These are phyloP conservation scores for Licmophora abbreviata DNA, from an alignment of 108 stramenopile species.

Conservation along the genomic window DNA sequence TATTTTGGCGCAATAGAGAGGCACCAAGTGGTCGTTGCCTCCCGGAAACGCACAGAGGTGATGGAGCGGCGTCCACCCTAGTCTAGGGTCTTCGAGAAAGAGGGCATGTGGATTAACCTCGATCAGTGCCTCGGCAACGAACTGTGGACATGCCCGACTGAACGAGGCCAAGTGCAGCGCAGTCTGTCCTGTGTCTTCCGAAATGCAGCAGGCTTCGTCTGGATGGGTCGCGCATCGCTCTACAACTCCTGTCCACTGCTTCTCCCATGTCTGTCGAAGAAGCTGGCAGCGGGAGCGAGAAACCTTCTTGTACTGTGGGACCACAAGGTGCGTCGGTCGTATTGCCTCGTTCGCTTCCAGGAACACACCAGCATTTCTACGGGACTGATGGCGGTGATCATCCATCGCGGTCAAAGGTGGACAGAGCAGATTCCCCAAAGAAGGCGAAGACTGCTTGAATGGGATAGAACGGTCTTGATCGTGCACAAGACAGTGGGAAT, in stretches of 20 bases:
- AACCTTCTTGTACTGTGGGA: conserved; percentile 12
- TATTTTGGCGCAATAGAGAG: conserved; percentile 13
- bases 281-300: conserved; percentile 12
- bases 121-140: conserved; percentile 20
- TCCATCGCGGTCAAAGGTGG: too few species aligned
- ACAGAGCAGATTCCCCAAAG: too few species aligned
- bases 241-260: conserved; percentile 16
- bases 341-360: too few species aligned
- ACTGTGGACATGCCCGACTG: conserved; percentile 15
- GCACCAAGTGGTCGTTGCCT: background rate
- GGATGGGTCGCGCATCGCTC: conserved; percentile 9
- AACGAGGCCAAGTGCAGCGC: conserved; percentile 27
- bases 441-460: too few species aligned
- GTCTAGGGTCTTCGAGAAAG: conserved; percentile 16
- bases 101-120: conserved; percentile 18
- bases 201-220: conserved; percentile 12
- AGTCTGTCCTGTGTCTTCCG: conserved; percentile 13
- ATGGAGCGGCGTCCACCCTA: conserved; percentile 23
- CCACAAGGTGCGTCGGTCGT: too few species aligned
- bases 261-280: conserved; percentile 10
- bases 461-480: too few species aligned
- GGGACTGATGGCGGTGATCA: too few species aligned
- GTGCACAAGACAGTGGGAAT: too few species aligned
- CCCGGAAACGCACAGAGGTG: conserved; percentile 15
- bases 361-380: too few species aligned